Conservation (phyloP, 257 asterid genomes). For the Petrea volubilis region DNA sequence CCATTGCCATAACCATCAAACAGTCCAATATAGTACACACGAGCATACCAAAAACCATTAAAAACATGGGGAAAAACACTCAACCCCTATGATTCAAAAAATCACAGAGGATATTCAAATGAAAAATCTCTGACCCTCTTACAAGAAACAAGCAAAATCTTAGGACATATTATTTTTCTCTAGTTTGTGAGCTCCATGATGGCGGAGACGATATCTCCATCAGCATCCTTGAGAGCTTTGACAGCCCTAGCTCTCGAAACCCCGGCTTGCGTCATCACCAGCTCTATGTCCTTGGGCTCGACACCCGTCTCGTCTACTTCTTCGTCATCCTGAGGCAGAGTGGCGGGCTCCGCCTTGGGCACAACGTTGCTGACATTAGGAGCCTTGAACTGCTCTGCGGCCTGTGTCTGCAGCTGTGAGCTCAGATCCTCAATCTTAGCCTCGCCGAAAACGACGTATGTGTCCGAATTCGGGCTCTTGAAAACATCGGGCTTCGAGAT, state of each 20-base stretch:
- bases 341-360: constrained; percentile 59
- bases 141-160: too few species aligned
- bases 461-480: constrained; percentile 75
- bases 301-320: constrained; percentile 68
- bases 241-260: constrained; percentile 65
- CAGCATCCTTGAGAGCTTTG: constrained; percentile 65
- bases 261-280: constrained; percentile 71
- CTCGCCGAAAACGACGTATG: constrained; percentile 62
- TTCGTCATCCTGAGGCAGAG: constrained; percentile 55
- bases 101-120: too few species aligned
- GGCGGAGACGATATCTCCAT: constrained; percentile 73
- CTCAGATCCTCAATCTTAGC: constrained; percentile 65
- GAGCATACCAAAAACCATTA: too few species aligned
- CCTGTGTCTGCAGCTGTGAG: constrained; percentile 52
- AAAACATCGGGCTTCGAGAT: constrained; percentile 50
- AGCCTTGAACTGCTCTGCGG: constrained; percentile 63
- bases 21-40: too few species aligned
- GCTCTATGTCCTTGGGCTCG: constrained; percentile 66
- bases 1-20: too few species aligned
- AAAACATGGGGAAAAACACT: too few species aligned
- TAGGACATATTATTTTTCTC: too few species aligned
- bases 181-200: constrained; percentile 77
- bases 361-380: constrained; percentile 40
- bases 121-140: too few species aligned
- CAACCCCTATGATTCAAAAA: too few species aligned